Conservation (phyloP, 192 early-diverging fungal genomes). For the Phycomyces nitens region DNA sequence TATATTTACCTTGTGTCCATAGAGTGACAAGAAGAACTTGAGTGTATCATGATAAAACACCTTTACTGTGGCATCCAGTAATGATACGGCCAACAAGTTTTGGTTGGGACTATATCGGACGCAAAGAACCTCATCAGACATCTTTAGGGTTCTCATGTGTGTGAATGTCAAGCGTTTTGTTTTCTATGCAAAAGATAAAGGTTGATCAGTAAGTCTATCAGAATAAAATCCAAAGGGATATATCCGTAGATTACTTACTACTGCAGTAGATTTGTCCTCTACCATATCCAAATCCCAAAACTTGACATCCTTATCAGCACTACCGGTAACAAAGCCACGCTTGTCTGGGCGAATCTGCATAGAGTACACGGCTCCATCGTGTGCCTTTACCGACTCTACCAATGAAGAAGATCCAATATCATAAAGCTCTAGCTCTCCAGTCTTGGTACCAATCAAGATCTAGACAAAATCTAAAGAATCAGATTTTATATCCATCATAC, state of each 20-base stretch:
- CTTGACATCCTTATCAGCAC: slow-evolving; percentile 93
- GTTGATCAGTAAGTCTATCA: no score
- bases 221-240: no score
- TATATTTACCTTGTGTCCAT: slow-evolving; percentile 78
- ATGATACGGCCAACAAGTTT: slow-evolving; percentile 83
- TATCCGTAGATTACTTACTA: not conserved
- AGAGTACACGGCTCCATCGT: slow-evolving; percentile 86
- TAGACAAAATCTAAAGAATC: slow-evolving; percentile 16
- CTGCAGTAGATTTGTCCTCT: slow-evolving; percentile 31
- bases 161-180: slow-evolving; percentile 69
- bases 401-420: slow-evolving; percentile 82
- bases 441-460: slow-evolving; percentile 90
- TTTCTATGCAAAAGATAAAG: slow-evolving; percentile 1
- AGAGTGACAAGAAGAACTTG: slow-evolving; percentile 95
- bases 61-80: slow-evolving; percentile 95
- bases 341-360: slow-evolving; percentile 83
- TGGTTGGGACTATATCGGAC: slow-evolving; percentile 83
- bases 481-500: no score
- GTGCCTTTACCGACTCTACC: slow-evolving; percentile 86
- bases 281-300: slow-evolving; percentile 95
- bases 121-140: slow-evolving; percentile 91
- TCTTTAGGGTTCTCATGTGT: slow-evolving; percentile 87
- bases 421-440: slow-evolving; percentile 86
- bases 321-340: slow-evolving; percentile 86
- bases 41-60: slow-evolving; percentile 95